Conservation (phyloP, 768 basidiomycete species). For the Boletellus ananiceps region DNA sequence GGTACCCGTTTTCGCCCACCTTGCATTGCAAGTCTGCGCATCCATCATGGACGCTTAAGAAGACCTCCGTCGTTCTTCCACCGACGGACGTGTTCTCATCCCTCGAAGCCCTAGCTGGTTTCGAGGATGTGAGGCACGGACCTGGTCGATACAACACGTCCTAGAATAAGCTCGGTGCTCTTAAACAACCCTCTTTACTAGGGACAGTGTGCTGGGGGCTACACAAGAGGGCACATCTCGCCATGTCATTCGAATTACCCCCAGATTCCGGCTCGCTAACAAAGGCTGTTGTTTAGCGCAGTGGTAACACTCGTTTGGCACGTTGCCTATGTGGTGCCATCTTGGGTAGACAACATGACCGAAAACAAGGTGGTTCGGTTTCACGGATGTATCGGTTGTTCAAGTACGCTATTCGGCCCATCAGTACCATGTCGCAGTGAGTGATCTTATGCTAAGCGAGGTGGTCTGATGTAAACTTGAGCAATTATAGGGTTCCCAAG, state of each 20-base stretch:
- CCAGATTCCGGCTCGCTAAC: slow-evolving; percentile 20
- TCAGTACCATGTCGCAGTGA: slow-evolving; percentile 58
- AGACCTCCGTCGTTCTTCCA: slow-evolving; percentile 78
- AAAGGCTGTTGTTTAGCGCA: slow-evolving; percentile 35
- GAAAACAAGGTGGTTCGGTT: slow-evolving; percentile 28
- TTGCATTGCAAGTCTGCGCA: background rate
- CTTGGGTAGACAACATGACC: slow-evolving; percentile 65
- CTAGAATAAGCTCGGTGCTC: slow-evolving; percentile 60
- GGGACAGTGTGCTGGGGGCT: slow-evolving; percentile 80
- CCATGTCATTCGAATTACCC: background rate
- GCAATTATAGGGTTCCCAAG: slow-evolving; percentile 29
- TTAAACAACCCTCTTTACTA: slow-evolving; percentile 83
- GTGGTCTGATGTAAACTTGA: background rate
- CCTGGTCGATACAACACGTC: slow-evolving; percentile 95
- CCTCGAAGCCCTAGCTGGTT: slow-evolving; percentile 62
- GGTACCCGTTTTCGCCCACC: slow-evolving; percentile 2
- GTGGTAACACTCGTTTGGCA: slow-evolving; percentile 59
- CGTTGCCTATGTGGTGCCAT: slow-evolving; percentile 83
- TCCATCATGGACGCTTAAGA: slow-evolving; percentile 72
- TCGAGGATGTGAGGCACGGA: slow-evolving; percentile 20
- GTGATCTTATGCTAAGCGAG: slow-evolving; percentile 26
- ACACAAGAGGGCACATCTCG: slow-evolving; percentile 76
- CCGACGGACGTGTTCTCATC: slow-evolving; percentile 42
- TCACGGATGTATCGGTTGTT: slow-evolving; percentile 61
- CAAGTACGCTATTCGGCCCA: slow-evolving; percentile 79